phyloP scores from a whole-genome alignment of 129 eudicot genomes.

The Centella asiatica region DNA sequence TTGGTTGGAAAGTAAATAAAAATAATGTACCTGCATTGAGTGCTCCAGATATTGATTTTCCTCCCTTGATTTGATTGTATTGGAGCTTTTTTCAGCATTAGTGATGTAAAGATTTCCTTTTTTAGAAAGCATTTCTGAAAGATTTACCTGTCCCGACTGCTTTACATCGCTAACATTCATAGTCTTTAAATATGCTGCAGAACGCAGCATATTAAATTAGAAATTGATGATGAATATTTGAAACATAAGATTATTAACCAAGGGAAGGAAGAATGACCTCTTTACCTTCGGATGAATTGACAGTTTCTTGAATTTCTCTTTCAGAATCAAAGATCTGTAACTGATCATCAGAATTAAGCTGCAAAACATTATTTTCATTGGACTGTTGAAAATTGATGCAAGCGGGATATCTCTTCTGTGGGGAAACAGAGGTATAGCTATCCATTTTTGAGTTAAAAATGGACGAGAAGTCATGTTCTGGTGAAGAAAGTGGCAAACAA shows the following conservation, averaged over 20 bases:
- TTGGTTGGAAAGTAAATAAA: neutral
- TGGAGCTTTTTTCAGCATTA: neutral
- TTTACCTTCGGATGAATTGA: conserved; percentile 15
- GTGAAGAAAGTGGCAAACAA: conserved; percentile 21
- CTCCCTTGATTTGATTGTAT: neutral
- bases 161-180: neutral
- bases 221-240: too few relatives aligned
- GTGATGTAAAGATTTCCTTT: neutral
- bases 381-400: neutral
- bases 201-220: neutral
- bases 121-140: neutral
- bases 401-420: neutral
- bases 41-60: neutral
- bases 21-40: conserved; percentile 1
- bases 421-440: neutral
- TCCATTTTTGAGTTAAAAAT: conserved; percentile 18
- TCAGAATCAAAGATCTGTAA: neutral
- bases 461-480: conserved; percentile 28
- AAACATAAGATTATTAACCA: neutral
- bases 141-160: neutral
- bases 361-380: conserved; percentile 14
- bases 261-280: neutral
- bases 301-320: neutral
- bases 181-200: conserved; percentile 27
- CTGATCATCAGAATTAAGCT: neutral